Evolutionary conservation across 257 asterid species (phyloP).

Genomic region (Voacanga thouarsii): DNA sequence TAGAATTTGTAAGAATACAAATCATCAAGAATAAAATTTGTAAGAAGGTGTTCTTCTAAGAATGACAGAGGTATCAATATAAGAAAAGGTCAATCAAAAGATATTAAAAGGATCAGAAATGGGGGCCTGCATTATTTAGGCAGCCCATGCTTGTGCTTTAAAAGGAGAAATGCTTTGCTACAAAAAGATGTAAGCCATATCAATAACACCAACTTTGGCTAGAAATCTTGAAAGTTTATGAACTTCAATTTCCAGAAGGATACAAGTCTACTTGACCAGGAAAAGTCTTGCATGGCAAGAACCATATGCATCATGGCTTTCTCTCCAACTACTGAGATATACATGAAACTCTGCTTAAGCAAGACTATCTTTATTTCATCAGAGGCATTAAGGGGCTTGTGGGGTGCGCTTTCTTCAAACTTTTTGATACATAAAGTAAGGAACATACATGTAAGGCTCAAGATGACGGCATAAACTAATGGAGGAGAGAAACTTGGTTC

Average conservation of each 20-base stretch:
- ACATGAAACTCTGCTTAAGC: slow-evolving; percentile 5
- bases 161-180: not conserved
- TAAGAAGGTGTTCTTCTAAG: not conserved
- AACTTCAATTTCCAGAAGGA: not conserved
- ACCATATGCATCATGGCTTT: not conserved
- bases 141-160: not conserved
- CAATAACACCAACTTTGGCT: too few relatives aligned
- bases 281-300: not conserved
- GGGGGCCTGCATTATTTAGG: not conserved
- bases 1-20: not conserved
- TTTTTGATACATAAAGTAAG: not conserved
- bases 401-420: not conserved
- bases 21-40: not conserved
- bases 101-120: not conserved
- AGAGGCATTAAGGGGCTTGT: not conserved
- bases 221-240: not conserved
- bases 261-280: not conserved
- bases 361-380: slow-evolving; percentile 2
- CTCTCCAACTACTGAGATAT: slow-evolving; percentile 6
- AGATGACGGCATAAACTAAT: not conserved
- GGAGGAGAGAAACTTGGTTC: slow-evolving; percentile 2
- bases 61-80: too few relatives aligned
- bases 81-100: not conserved
- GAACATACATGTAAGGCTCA: not conserved
- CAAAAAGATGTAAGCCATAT: not conserved